phyloP scores from a whole-genome alignment of 2,329 filamentous ascomycete species.

The Ophiostoma sp. region DNA sequence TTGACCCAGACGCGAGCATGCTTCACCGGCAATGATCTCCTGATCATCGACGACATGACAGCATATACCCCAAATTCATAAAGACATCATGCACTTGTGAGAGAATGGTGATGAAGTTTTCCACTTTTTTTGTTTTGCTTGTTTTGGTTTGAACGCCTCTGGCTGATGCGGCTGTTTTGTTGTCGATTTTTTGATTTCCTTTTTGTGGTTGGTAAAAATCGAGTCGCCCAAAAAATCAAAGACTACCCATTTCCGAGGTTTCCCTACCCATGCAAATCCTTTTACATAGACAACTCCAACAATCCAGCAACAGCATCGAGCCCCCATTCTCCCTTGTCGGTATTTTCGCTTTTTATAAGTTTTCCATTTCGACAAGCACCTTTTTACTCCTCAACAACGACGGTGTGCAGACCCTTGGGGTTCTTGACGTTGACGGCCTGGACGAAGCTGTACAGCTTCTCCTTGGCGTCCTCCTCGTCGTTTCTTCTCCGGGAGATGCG shows the following conservation, averaged over 20 bases:
- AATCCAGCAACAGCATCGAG: not conserved
- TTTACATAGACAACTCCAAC: constrained; percentile 15
- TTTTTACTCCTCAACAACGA: constrained; percentile 73
- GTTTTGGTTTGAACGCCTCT: constrained; percentile 4
- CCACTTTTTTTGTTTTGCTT: constrained; percentile 18
- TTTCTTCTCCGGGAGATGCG: constrained; percentile 99
- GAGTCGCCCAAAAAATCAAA: constrained; percentile 26
- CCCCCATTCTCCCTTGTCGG: constrained; percentile 2
- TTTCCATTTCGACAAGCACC: not conserved
- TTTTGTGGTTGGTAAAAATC: constrained; percentile 25
- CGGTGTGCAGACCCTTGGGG: constrained; percentile 94
- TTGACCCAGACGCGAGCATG: not conserved
- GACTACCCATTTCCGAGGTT: constrained; percentile 24
- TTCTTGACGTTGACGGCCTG: constrained; percentile 99
- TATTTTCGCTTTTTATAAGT: constrained; percentile 4
- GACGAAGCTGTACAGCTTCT: constrained; percentile 99
- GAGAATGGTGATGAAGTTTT: constrained; percentile 1
- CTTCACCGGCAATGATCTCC: not conserved
- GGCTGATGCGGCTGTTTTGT: constrained; percentile 13
- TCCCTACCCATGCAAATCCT: constrained; percentile 24
- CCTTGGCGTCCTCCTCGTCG: constrained; percentile 98
- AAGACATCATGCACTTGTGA: not conserved
- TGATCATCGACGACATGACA: not conserved
- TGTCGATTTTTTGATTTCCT: constrained; percentile 23
- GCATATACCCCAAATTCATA: not conserved